These are phyloP conservation scores for Ceratocystis destructans DNA, from an alignment of 2,329 filamentous ascomycete species.

Conservation along the genomic window DNA sequence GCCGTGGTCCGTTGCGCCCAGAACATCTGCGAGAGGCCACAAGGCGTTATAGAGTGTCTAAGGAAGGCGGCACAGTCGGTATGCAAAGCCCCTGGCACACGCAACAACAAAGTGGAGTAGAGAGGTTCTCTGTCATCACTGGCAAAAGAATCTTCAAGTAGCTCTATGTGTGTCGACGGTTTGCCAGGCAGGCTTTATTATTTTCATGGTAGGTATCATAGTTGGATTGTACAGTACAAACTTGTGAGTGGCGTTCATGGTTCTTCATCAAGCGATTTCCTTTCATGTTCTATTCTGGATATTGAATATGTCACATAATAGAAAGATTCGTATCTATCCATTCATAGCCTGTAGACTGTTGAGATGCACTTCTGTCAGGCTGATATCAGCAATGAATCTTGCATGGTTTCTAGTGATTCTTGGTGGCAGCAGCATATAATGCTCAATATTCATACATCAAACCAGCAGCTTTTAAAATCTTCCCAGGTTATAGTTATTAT, in stretches of 20 bases:
- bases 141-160: constrained; percentile 41
- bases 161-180: neutral
- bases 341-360: neutral
- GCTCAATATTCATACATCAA: constrained; percentile 5
- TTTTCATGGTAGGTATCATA: neutral
- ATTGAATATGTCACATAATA: neutral
- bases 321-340: neutral
- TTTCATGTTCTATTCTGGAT: neutral
- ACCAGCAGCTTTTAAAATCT: neutral
- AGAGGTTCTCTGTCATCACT: constrained; percentile 43
- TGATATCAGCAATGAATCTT: neutral
- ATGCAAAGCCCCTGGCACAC: constrained; percentile 47
- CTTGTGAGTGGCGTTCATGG: neutral
- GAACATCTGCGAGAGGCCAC: constrained; percentile 64
- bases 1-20: constrained; percentile 49
- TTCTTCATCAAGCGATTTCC: neutral
- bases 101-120: constrained; percentile 45
- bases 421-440: neutral
- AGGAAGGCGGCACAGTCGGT: constrained; percentile 50
- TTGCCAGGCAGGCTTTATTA: neutral
- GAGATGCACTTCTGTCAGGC: neutral
- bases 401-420: neutral
- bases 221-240: constrained; percentile 1
- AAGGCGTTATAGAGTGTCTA: constrained; percentile 49
- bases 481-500: neutral